phyloP scores from a whole-genome alignment of 371 early-diverging fungal genomes.

The Saksenaea oblongispora region DNA sequence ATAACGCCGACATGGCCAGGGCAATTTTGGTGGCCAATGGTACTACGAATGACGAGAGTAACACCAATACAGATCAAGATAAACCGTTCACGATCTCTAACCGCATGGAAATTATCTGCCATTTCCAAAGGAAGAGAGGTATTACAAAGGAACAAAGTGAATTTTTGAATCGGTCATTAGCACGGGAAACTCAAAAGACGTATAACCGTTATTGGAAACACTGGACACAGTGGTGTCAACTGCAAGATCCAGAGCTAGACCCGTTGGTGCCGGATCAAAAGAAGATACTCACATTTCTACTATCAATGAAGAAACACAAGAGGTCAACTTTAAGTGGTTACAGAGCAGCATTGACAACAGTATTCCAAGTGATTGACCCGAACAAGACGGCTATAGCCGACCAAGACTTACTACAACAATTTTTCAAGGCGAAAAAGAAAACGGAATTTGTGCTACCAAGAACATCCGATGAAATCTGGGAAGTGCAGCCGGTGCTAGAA shows the following conservation, averaged over 20 bases:
- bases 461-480: background rate
- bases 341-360: background rate
- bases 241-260: background rate
- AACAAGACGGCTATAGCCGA: background rate
- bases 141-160: constrained; percentile 3
- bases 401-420: background rate
- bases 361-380: background rate
- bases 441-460: background rate
- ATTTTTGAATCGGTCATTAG: constrained; percentile 1
- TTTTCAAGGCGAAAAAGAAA: background rate
- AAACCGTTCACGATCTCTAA: background rate
- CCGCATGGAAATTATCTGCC: constrained; percentile 25
- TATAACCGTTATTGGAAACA: constrained; percentile 17
- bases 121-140: constrained; percentile 2
- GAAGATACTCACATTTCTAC: too few species aligned
- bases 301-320: background rate
- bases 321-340: background rate
- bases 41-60: background rate
- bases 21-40: constrained; percentile 23
- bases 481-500: background rate
- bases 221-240: constrained; percentile 3
- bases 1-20: constrained; percentile 28
- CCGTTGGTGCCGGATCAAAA: background rate
- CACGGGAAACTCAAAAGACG: background rate
- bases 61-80: background rate